Base-by-base conservation (phyloP, 2,329 filamentous ascomycete genomes). In the Trichoderma polysporum region DNA sequence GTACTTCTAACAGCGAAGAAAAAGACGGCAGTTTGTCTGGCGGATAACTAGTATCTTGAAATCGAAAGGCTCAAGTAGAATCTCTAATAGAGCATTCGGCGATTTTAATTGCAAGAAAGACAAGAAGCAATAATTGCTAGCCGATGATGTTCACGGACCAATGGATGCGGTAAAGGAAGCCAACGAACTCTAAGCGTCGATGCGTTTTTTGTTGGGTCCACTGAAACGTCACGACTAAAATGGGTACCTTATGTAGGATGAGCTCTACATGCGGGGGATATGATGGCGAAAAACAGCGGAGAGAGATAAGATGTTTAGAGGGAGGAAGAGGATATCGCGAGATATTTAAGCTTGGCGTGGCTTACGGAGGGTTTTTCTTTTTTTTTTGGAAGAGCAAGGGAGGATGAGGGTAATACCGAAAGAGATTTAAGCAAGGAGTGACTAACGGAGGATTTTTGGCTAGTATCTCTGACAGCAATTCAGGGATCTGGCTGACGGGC, bases 401-500 rank as follows among this genome's bases (percentile, higher is more conserved):
- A n/a, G n/a, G n/a, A n/a, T n/a, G n/a, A n/a, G n/a, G n/a, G n/a
- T n/a, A n/a, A n/a, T n/a, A n/a, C n/a, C n/a, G n/a, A n/a, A n/a
- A n/a, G n/a, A n/a, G n/a, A n/a, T n/a, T n/a, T n/a, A n/a, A n/a
- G n/a, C n/a, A n/a, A n/a, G n/a, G n/a, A n/a, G n/a, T 33, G 56
- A 12, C 56, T 31, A 29, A 27, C 29, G 13, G 57, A 60, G 39
- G 39, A n/a, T 15, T 35, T 35, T 19, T 35, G 39, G 29, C 19
- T n/a, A n/a, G n/a, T n/a, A 33, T 60, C 41, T 47, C 17, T 37
- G 29, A 50, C 31, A 17, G 13, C n/a, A 13, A 22, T 59, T 49
- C 57, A 60, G 57, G 41, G 41, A 60, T 60, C 57, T 50, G 57
- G 57, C 57, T 60, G 57, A 60, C 57, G 41, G 31, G n/a, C n/a